A percentile compares a stretch with the other conserved stretches of the same genome.
Evolutionary conservation across 164 flowering plant genomes (phyloP).

Genomic region (Umbilicus rupestris): DNA sequence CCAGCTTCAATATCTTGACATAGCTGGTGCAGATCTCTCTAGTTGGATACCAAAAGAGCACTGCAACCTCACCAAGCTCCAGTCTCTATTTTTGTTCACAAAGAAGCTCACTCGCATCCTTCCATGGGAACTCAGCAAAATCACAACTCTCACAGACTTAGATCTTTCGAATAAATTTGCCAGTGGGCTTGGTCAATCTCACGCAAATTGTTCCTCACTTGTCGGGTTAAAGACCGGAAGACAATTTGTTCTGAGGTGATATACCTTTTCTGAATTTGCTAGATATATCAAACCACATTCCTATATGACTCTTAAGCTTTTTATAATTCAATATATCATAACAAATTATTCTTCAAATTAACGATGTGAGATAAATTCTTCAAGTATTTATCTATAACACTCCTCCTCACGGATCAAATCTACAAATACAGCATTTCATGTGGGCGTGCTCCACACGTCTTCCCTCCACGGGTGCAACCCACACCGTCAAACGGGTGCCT

Average conservation of each 20-base stretch:
- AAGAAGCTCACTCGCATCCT: constrained; percentile 54
- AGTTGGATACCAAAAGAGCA: constrained; percentile 57
- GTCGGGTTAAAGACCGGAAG: constrained; percentile 70
- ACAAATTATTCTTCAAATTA: no score
- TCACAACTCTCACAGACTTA: constrained; percentile 38
- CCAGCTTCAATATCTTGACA: constrained; percentile 72
- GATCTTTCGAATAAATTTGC: constrained; percentile 91
- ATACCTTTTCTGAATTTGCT: no score
- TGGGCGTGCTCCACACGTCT: no score
- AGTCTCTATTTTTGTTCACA: constrained; percentile 69
- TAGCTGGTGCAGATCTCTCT: constrained; percentile 78
- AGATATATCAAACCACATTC: no score
- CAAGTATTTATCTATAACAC: no score
- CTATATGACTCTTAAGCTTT: no score
- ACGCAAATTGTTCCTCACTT: constrained; percentile 76
- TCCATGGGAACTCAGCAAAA: constrained; percentile 49
- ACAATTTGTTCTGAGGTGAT: constrained; percentile 71
- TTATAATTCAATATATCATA: no score
- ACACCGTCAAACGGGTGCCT: no score
- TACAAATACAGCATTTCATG: no score
- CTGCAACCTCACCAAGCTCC: constrained; percentile 60
- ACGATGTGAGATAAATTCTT: no score
- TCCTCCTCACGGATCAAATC: no score
- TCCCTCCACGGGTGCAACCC: no score
- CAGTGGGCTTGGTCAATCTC: constrained; percentile 52